Conservation (phyloP, 2,329 filamentous ascomycete genomes). For the Neophaeococcomyces mojaviensis region DNA sequence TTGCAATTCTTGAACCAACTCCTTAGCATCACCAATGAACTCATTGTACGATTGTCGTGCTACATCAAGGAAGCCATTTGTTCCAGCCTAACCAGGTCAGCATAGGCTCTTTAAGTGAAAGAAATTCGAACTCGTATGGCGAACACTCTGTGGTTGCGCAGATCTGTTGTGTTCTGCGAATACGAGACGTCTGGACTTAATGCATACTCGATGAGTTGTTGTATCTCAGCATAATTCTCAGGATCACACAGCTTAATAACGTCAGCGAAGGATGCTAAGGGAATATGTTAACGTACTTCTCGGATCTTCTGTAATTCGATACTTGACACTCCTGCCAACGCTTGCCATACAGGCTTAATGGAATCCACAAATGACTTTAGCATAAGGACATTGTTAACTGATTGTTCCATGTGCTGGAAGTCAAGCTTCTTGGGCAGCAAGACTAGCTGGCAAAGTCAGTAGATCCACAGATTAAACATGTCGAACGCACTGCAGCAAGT, state of each 20-base stretch:
- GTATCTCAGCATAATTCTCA: slow-evolving; percentile 52
- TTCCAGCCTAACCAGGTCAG: slow-evolving; percentile 53
- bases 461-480: background rate
- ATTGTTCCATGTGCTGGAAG: slow-evolving; percentile 65
- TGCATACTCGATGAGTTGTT: slow-evolving; percentile 57
- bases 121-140: slow-evolving; percentile 60
- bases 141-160: slow-evolving; percentile 84
- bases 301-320: slow-evolving; percentile 60
- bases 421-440: slow-evolving; percentile 61
- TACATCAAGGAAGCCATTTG: slow-evolving; percentile 80
- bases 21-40: slow-evolving; percentile 67
- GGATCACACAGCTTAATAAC: slow-evolving; percentile 53
- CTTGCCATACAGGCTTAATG: slow-evolving; percentile 60
- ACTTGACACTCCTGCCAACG: slow-evolving; percentile 57
- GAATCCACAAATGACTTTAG: slow-evolving; percentile 72
- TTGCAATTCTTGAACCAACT: slow-evolving; percentile 61
- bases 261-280: slow-evolving; percentile 6
- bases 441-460: slow-evolving; percentile 54
- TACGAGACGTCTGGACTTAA: slow-evolving; percentile 79
- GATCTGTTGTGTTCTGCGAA: slow-evolving; percentile 69
- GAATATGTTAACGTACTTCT: slow-evolving; percentile 35
- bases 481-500: slow-evolving; percentile 57
- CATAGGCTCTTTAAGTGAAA: slow-evolving; percentile 7
- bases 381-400: slow-evolving; percentile 79
- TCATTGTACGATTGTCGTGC: slow-evolving; percentile 86